These are phyloP conservation scores for Rhodotorula graminis DNA, from an alignment of 768 basidiomycete species.

Conservation along the genomic window DNA sequence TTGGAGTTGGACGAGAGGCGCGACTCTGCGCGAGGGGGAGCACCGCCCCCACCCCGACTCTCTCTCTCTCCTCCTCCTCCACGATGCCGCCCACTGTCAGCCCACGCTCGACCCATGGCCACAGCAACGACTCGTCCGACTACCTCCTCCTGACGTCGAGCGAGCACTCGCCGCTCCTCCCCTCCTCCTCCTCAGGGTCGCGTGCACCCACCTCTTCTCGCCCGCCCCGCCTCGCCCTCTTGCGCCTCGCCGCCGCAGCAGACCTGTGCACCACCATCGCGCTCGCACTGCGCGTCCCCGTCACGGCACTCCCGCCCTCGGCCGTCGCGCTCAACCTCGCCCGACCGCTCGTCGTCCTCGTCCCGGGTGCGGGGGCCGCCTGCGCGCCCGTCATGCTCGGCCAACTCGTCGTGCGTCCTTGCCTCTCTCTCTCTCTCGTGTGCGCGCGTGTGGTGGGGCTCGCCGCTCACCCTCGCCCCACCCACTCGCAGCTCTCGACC, in stretches of 20 bases:
- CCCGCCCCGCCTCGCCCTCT: constrained; percentile 1
- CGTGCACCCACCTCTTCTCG: background rate
- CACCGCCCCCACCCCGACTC: too few relatives aligned
- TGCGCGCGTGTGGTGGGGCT: too few relatives aligned
- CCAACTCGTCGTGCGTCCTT: constrained; percentile 11
- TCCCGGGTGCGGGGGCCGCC: background rate
- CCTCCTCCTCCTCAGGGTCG: background rate
- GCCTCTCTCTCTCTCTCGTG: background rate
- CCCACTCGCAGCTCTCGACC: constrained; percentile 14
- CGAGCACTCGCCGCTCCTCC: background rate
- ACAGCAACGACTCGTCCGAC: background rate
- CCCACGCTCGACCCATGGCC: background rate
- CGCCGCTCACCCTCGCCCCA: background rate
- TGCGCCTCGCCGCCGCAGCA: background rate
- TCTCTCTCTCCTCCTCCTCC: background rate
- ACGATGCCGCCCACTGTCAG: too few relatives aligned
- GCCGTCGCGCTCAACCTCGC: constrained; percentile 2
- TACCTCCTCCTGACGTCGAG: background rate
- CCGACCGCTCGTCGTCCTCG: constrained; percentile 4
- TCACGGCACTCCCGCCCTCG: background rate
- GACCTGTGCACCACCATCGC: background rate
- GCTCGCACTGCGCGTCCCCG: background rate
- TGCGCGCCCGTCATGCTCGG: constrained; percentile 11
- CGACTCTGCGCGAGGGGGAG: too few relatives aligned
- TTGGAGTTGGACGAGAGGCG: too few relatives aligned